Conservation (phyloP, 2,329 filamentous ascomycete species). For the Penicillium sp. region DNA sequence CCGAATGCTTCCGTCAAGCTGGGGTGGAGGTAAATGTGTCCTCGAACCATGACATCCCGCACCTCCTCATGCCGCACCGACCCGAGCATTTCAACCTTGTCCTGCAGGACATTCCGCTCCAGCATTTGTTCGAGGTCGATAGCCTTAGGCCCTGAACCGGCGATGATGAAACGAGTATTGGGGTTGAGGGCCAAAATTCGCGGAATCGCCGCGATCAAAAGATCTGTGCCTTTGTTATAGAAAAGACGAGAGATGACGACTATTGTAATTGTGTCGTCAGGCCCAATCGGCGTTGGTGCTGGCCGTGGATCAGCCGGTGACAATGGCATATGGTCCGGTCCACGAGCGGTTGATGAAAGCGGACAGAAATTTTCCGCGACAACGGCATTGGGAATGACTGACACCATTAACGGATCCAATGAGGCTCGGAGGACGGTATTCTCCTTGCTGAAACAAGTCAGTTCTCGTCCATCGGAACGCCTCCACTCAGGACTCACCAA, state of each 20-base stretch:
- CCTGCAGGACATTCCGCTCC: conserved; percentile 89
- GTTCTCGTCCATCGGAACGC: not conserved
- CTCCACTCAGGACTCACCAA: conserved; percentile 60
- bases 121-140: conserved; percentile 99
- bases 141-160: conserved; percentile 90
- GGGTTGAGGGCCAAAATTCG: conserved; percentile 85
- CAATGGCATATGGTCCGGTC: conserved; percentile 25
- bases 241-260: conserved; percentile 96
- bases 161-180: conserved; percentile 95
- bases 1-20: conserved; percentile 96
- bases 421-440: conserved; percentile 95
- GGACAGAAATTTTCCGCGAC: conserved; percentile 95
- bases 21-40: conserved; percentile 94
- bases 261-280: conserved; percentile 87
- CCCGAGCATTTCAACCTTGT: conserved; percentile 88
- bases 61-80: conserved; percentile 95
- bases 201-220: conserved; percentile 93
- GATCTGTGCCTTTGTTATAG: conserved; percentile 97
- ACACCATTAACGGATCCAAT: conserved; percentile 93
- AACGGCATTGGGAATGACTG: conserved; percentile 95
- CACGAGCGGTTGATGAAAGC: conserved; percentile 52
- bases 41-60: conserved; percentile 93
- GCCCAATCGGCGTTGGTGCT: conserved; percentile 69
- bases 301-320: conserved; percentile 42
- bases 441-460: conserved; percentile 69